phyloP scores from a whole-genome alignment of 2,329 filamentous ascomycete species.

The Pseudopyrenochaeta lycopersici region DNA sequence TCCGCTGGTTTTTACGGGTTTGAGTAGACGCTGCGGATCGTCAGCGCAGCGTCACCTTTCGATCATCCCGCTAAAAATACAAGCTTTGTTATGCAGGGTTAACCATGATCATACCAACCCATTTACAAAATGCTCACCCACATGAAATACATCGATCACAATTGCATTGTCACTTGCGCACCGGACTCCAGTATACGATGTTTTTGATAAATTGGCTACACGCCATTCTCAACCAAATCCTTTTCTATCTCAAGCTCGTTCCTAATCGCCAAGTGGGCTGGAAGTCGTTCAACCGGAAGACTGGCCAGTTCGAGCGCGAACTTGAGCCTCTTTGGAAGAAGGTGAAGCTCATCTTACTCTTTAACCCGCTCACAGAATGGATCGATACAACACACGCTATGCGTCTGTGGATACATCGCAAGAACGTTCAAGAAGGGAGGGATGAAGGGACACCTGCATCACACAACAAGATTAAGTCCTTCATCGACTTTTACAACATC shows the following conservation, averaged over 20 bases:
- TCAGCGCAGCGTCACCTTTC: too few relatives aligned
- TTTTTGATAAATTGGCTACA: not conserved
- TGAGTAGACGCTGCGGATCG: too few relatives aligned
- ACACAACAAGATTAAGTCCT: not conserved
- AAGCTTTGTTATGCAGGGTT: too few relatives aligned
- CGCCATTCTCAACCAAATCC: not conserved
- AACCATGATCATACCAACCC: too few relatives aligned
- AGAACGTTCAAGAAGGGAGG: not conserved
- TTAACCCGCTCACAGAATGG: not conserved
- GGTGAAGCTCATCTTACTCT: not conserved
- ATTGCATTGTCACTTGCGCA: not conserved
- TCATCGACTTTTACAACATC: not conserved
- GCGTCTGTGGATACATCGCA: not conserved
- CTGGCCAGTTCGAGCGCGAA: not conserved
- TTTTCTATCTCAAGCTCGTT: not conserved
- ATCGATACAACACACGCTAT: not conserved
- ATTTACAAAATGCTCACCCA: too few relatives aligned
- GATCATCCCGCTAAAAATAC: too few relatives aligned
- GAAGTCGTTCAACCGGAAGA: not conserved
- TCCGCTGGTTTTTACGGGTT: too few relatives aligned
- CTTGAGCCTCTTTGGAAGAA: not conserved
- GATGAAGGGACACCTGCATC: not conserved
- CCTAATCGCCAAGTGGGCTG: not conserved
- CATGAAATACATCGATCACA: not conserved
- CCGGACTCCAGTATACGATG: not conserved